Percentiles rank a stretch among this genome's conserved stretches.
These are phyloP conservation scores for Peronosclerospora sorghi DNA, from an alignment of 352 stramenopile species.

Conservation along the genomic window DNA sequence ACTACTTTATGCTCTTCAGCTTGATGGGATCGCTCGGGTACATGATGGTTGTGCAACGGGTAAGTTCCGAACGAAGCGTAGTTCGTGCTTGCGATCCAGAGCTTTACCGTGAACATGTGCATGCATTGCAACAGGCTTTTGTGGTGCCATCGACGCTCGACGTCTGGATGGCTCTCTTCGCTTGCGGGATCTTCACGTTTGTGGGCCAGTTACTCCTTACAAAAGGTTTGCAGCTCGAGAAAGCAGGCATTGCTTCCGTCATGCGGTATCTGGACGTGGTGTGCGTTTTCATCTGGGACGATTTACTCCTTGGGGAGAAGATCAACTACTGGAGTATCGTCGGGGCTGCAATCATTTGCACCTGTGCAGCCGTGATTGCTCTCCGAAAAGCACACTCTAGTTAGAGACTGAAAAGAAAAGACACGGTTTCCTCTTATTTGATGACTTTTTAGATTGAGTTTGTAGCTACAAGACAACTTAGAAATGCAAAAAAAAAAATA, in stretches of 20 bases:
- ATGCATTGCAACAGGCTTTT: slow-evolving; percentile 22
- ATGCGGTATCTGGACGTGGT: slow-evolving; percentile 81
- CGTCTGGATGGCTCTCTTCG: slow-evolving; percentile 41
- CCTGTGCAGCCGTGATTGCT: slow-evolving; percentile 47
- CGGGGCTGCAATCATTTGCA: slow-evolving; percentile 57
- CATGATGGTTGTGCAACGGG: slow-evolving; percentile 42
- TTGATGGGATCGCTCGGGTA: slow-evolving; percentile 33
- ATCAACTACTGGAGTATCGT: slow-evolving; percentile 71
- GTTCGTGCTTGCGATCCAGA: background rate
- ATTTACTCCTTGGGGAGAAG: slow-evolving; percentile 38
- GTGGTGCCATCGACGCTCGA: slow-evolving; percentile 25
- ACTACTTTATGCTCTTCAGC: slow-evolving; percentile 76
- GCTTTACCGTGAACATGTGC: slow-evolving; percentile 1
- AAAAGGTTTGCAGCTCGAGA: slow-evolving; percentile 75
- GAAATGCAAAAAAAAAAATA: background rate
- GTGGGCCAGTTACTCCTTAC: slow-evolving; percentile 60
- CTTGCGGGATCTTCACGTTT: slow-evolving; percentile 57
- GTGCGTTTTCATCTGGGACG: slow-evolving; percentile 78
- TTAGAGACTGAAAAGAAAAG: slow-evolving; percentile 8
- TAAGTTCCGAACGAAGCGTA: slow-evolving; percentile 4
- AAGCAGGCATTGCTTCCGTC: slow-evolving; percentile 69
- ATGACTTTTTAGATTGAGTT: slow-evolving; percentile 6
- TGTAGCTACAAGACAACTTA: slow-evolving; percentile 4
- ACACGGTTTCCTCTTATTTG: background rate
- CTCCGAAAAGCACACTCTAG: slow-evolving; percentile 36